These are phyloP conservation scores for Neotropicomus parvogracilis DNA, from an alignment of 1,284 basidiomycete species.

Conservation along the genomic window DNA sequence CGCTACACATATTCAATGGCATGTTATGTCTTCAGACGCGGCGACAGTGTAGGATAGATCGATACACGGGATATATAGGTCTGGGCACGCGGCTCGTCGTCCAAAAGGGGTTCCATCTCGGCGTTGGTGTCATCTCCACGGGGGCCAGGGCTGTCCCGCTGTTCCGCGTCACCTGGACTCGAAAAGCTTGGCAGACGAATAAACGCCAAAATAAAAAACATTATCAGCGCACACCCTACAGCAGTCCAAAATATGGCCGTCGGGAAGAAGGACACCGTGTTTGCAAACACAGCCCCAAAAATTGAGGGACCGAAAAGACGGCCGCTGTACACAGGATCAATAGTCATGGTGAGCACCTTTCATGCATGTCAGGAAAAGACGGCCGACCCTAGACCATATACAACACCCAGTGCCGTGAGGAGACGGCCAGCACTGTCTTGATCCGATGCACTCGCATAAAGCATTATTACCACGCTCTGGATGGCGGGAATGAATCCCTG, in stretches of 20 bases:
- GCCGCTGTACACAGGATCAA: not conserved
- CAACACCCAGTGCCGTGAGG: not conserved
- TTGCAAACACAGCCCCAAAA: not conserved
- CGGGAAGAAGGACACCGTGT: not conserved
- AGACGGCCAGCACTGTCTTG: not conserved
- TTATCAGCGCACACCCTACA: not conserved
- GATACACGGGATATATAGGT: not conserved
- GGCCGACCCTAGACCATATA: not conserved
- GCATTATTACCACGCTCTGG: not conserved
- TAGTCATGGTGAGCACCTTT: not conserved
- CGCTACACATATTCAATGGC: too few relatives aligned
- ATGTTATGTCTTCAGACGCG: too few relatives aligned
- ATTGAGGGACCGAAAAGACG: not conserved
- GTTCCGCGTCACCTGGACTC: not conserved
- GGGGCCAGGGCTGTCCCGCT: not conserved
- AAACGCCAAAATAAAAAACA: not conserved
- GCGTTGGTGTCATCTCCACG: not conserved
- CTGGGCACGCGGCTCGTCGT: not conserved
- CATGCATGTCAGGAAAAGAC: not conserved
- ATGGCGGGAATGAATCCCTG: not conserved
- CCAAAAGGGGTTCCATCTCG: not conserved
- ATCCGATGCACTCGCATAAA: not conserved
- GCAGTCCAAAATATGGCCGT: not conserved
- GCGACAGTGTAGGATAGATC: too few relatives aligned
- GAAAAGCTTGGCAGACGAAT: not conserved